phyloP scores from a whole-genome alignment of 2,329 filamentous ascomycete genomes.

The Fusarium foetens region DNA sequence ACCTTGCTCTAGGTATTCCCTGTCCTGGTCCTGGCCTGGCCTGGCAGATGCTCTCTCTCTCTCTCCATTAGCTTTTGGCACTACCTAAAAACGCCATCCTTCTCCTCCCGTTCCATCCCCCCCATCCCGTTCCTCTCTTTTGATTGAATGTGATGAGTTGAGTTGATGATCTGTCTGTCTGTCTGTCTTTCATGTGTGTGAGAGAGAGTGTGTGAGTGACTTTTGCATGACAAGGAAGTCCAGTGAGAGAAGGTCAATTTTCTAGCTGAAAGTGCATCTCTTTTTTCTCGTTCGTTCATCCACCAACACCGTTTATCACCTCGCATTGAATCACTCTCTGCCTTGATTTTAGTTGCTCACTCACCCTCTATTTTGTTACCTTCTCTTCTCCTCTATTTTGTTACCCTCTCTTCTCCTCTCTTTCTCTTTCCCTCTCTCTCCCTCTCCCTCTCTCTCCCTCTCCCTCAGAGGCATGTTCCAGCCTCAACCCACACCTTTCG shows the following conservation, averaged over 20 bases:
- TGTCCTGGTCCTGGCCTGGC: neutral
- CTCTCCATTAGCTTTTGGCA: neutral
- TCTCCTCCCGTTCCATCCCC: slow-evolving; percentile 13
- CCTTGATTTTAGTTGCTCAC: slow-evolving; percentile 6
- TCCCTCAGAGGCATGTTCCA: slow-evolving; percentile 62
- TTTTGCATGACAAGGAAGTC: neutral
- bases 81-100: slow-evolving; percentile 30
- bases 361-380: slow-evolving; percentile 16
- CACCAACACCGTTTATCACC: neutral
- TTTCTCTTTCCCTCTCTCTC: slow-evolving; percentile 8
- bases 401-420: neutral
- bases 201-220: neutral
- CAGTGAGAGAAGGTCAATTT: slow-evolving; percentile 9
- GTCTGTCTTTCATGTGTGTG: neutral
- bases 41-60: neutral
- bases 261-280: slow-evolving; percentile 15
- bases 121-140: neutral
- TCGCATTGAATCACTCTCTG: slow-evolving; percentile 25
- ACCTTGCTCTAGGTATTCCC: neutral
- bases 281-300: slow-evolving; percentile 17
- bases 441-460: slow-evolving; percentile 7
- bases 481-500: slow-evolving; percentile 62
- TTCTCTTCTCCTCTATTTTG: slow-evolving; percentile 1
- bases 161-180: neutral
- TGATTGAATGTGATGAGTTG: neutral